phyloP scores from a whole-genome alignment of 2,329 filamentous ascomycete genomes.

The Furcasterigmium sp. region DNA sequence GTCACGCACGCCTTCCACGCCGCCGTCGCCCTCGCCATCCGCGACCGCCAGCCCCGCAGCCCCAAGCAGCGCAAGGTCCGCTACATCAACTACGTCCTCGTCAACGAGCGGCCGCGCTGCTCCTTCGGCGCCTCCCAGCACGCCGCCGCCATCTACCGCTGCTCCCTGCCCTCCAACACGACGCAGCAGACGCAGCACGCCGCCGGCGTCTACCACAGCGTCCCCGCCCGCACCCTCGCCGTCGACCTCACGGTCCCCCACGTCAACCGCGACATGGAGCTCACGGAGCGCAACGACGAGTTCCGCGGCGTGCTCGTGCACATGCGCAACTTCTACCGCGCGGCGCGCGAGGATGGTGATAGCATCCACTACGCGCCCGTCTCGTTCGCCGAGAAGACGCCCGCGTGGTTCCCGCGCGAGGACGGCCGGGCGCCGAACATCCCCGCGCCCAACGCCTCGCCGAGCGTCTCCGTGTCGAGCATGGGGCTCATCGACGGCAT shows the following conservation, averaged over 20 bases:
- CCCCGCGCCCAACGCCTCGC: constrained; percentile 16
- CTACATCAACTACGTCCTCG: constrained; percentile 25
- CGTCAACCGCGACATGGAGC: background rate
- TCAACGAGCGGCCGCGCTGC: constrained; percentile 22
- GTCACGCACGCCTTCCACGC: constrained; percentile 27
- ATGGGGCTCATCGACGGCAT: constrained; percentile 28
- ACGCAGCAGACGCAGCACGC: constrained; percentile 20
- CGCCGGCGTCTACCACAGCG: constrained; percentile 23
- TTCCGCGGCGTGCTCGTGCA: constrained; percentile 17
- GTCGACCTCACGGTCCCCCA: constrained; percentile 18
- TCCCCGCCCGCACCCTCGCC: constrained; percentile 17
- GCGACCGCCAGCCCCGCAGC: constrained; percentile 16
- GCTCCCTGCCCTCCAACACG: background rate
- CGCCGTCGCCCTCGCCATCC: constrained; percentile 19
- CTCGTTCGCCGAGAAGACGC: constrained; percentile 14
- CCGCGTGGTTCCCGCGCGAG: constrained; percentile 4
- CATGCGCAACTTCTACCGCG: constrained; percentile 21
- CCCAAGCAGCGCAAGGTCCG: constrained; percentile 7
- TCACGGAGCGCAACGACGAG: constrained; percentile 7
- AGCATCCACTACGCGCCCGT: constrained; percentile 18
- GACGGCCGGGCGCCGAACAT: constrained; percentile 11
- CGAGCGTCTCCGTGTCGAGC: constrained; percentile 25
- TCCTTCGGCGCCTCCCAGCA: background rate
- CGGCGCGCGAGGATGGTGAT: constrained; percentile 21
- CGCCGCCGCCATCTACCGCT: background rate